Evolutionary conservation across 352 stramenopile species (phyloP), one percentile per base, ranked within the genome.

Genomic region (Hyaloperonospora brassicae): DNA sequence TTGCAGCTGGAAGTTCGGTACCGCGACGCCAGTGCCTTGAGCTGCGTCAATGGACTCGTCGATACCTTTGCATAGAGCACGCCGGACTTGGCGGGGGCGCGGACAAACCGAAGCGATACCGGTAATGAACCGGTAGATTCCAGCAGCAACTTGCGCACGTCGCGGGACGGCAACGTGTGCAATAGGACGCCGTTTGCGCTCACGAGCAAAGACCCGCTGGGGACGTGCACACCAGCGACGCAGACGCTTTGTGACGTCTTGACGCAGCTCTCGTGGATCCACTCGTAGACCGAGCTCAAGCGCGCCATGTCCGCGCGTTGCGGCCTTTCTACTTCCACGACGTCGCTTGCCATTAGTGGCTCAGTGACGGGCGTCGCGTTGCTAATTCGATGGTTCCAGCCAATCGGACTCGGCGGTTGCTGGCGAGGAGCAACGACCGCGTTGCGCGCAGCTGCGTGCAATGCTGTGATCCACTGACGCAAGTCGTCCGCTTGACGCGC

Each of bases 141-240:
- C 14, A 89, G 53, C 17, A 89, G 47, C 49, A 84, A 55, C 21
- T 61, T 61, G 21, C 45, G 49, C 17, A 84, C 66, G 50, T 83
- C 71, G 5, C 70, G 57, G 13, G 70, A 55, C 10, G 52, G 69
- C 27, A 89, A 53, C 8, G 76, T 87, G 51, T 89, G 74, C 25
- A 89, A 57, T 6, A 64, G 79, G 39, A 85, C 70, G 0, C 74
- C 76, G 57, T 86, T 85, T 25, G 70, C 62, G 40, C 76, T 78
- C 2, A 89, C 70, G 6, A 89, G 53, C 46, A 89, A 65, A 1
- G 76, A 83, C 1, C 79, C 79, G 40, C 76, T 55, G 0, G 67
- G 67, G 0, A 89, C 52, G 5, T 68, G 41, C 0, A 72, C 52
- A 0, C 54, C 56, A 4, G 54, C 65, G 4, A 76, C 61, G 9